Evolutionary conservation across 179 eudicot genomes (phyloP), one percentile per base, ranked within the genome.

Genomic region (Corrigiola litoralis): DNA sequence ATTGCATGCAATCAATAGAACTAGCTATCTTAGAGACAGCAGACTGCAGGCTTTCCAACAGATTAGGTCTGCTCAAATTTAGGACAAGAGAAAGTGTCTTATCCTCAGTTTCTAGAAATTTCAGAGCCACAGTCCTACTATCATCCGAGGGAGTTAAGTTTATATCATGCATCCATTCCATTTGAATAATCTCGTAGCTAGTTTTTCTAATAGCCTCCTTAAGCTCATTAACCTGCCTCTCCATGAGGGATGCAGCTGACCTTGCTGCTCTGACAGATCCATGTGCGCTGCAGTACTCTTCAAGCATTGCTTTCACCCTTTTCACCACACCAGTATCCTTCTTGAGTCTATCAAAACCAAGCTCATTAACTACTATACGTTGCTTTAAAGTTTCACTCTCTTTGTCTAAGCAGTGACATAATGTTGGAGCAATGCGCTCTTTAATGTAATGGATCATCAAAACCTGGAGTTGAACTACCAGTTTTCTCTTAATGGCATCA

Each of bases 201-300:
- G 92, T 84, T 80, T 79, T 87, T 44, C 58, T 75, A 71, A 87
- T 81, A 81, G 81, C 82, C 79, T 77, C 95, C 67, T 84, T 88
- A 58, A 95, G 85, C 77, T 88, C 95, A 80, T 71, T 78, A 67
- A 85, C 83, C 78, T 85, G 87, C 69, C 77, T 84, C 70, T 81
- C 79, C 83, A 82, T 81, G 72, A 75, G 77, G 54, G 85, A 75
- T 45, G 87, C 92, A 58, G 97, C 95, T 67, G 97, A 87, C 73
- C 73, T 88, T 31, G 89, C 96, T 37, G 96, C 92, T 81, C 95
- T 85, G 72, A 85, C 85, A 65, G 95, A 87, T 88, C 92, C 97
- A 79, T 95, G 92, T 21, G 97, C 84, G 77, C 73, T 81, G 75
- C 92, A 87, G 73, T 82, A 92, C 72, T 95, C 99, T 74, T 88